Percentiles rank a stretch among this genome's conserved stretches.
Conservation (phyloP, 306 rosid species). For the Lupinus albus region DNA sequence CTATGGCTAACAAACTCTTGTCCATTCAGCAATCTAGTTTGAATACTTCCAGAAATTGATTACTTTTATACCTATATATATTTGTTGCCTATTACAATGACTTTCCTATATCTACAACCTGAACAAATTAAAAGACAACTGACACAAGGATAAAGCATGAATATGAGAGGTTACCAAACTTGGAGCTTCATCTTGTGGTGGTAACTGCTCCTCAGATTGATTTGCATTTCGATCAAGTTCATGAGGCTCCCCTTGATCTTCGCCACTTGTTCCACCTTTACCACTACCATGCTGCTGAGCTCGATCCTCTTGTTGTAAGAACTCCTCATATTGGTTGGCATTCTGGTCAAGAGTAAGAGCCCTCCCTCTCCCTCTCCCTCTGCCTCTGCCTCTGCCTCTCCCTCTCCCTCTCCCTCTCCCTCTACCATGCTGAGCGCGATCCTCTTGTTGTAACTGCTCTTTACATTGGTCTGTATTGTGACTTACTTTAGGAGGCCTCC, state of each 20-base stretch:
- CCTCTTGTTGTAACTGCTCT: conserved; percentile 3
- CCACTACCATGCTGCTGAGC: neutral
- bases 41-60: neutral
- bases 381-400: neutral
- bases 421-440: conserved; percentile 6
- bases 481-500: conserved; percentile 23
- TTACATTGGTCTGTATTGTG: neutral
- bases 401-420: conserved; percentile 23
- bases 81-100: neutral
- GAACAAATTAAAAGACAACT: conserved; percentile 9
- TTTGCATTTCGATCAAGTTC: neutral
- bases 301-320: conserved; percentile 18
- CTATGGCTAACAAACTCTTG: neutral
- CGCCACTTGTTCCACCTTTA: neutral
- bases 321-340: conserved; percentile 6
- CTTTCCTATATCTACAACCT: conserved; percentile 7
- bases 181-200: neutral
- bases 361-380: conserved; percentile 29
- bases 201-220: neutral
- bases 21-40: neutral
- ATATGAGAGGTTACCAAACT: neutral
- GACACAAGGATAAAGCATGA: neutral
- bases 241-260: conserved; percentile 7
- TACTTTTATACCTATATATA: neutral
- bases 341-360: conserved; percentile 2